A percentile compares a stretch with the other conserved stretches of the same genome.
Evolutionary conservation across 768 basidiomycete species (phyloP).

Genomic region (Tulasnella sp.): DNA sequence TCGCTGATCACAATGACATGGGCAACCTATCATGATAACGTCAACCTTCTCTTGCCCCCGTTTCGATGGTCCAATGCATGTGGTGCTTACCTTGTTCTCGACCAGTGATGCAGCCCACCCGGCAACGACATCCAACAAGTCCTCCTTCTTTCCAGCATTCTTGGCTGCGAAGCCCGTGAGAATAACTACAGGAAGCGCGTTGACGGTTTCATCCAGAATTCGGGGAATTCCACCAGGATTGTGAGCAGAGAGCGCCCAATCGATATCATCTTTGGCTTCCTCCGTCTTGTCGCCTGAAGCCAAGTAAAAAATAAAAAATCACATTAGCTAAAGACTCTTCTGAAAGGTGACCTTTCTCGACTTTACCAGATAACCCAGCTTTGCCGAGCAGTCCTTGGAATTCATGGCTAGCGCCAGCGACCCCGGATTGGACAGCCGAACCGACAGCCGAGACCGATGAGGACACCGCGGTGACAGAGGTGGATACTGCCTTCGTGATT

Average conservation of each 20-base stretch:
- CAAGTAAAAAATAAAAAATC: background rate
- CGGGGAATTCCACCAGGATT: slow-evolving; percentile 24
- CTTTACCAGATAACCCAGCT: background rate
- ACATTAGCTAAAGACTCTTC: background rate
- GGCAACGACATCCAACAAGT: slow-evolving; percentile 67
- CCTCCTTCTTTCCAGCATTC: slow-evolving; percentile 55
- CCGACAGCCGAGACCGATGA: slow-evolving; percentile 19
- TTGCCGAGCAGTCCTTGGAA: slow-evolving; percentile 14
- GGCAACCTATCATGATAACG: slow-evolving; percentile 55
- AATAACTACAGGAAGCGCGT: slow-evolving; percentile 77
- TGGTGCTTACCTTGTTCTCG: slow-evolving; percentile 61
- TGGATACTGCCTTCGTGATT: background rate
- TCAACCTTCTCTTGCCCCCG: background rate
- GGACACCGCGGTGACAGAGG: slow-evolving; percentile 2
- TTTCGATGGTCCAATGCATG: background rate
- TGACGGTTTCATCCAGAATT: slow-evolving; percentile 44
- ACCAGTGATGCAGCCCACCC: slow-evolving; percentile 81
- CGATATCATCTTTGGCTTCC: background rate
- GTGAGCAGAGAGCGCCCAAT: slow-evolving; percentile 6
- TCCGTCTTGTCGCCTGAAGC: background rate
- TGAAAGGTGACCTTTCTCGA: no score
- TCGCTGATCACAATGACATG: slow-evolving; percentile 91
- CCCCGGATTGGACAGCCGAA: slow-evolving; percentile 1
- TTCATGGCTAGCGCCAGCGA: slow-evolving; percentile 11
- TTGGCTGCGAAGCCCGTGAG: slow-evolving; percentile 72